Conservation (phyloP, 2,329 filamentous ascomycete genomes). For the Penicillium sp. region DNA sequence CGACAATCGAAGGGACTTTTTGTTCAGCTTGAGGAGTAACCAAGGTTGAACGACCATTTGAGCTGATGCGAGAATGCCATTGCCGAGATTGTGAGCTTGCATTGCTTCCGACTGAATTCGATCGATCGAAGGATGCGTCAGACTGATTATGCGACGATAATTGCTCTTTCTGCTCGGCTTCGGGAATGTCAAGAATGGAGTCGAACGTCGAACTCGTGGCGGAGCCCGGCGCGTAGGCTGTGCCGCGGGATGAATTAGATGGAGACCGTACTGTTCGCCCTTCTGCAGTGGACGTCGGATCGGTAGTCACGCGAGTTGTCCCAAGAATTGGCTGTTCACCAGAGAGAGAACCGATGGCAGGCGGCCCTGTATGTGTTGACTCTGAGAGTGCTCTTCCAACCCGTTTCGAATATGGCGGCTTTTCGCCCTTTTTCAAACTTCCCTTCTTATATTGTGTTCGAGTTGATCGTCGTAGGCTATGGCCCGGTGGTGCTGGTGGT, state of each 20-base stretch:
- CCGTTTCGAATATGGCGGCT: constrained; percentile 73
- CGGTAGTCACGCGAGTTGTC: constrained; percentile 39
- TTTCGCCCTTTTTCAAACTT: constrained; percentile 77
- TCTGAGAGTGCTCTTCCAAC: constrained; percentile 62
- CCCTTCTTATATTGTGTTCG: constrained; percentile 89
- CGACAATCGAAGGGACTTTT: constrained; percentile 59
- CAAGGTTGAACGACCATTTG: constrained; percentile 58
- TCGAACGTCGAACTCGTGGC: constrained; percentile 30
- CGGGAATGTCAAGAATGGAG: constrained; percentile 31
- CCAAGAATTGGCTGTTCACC: constrained; percentile 38
- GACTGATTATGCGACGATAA: constrained; percentile 19
- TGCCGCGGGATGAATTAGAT: constrained; percentile 33
- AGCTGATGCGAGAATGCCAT: constrained; percentile 59
- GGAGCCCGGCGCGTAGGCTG: constrained; percentile 23
- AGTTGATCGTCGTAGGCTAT: constrained; percentile 84
- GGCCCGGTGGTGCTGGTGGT: constrained; percentile 70
- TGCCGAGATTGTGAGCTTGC: constrained; percentile 45
- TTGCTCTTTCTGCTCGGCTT: constrained; percentile 20
- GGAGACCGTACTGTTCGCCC: constrained; percentile 49
- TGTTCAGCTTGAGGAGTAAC: constrained; percentile 51
- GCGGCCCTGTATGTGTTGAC: constrained; percentile 54
- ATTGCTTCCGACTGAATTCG: constrained; percentile 24
- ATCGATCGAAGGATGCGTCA: constrained; percentile 19
- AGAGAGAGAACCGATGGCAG: constrained; percentile 34
- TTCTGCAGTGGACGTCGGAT: constrained; percentile 33